A percentile compares a stretch with the other conserved stretches of the same genome.
Evolutionary conservation across 352 stramenopile species (phyloP).

Genomic region (Phytopythium kandeliae): DNA sequence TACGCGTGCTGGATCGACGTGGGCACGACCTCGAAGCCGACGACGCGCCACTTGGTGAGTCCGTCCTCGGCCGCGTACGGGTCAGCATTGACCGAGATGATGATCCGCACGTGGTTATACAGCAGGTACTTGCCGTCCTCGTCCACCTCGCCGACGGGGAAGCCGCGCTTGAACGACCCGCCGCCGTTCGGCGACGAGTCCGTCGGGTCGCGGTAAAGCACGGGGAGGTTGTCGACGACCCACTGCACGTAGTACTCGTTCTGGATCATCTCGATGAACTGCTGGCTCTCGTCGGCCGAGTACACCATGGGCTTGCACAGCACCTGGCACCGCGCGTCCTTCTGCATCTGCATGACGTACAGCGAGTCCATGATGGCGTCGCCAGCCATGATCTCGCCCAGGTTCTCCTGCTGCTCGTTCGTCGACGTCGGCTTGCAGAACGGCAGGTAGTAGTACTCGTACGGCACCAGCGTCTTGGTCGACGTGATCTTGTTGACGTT

Average conservation of each 20-base stretch:
- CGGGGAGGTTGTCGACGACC: constrained; percentile 91
- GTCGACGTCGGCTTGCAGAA: constrained; percentile 86
- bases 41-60: constrained; percentile 82
- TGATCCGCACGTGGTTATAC: constrained; percentile 98
- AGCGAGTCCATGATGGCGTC: constrained; percentile 91
- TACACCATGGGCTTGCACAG: constrained; percentile 88
- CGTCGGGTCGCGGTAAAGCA: constrained; percentile 78
- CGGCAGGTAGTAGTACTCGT: constrained; percentile 98
- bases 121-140: constrained; percentile 91
- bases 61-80: constrained; percentile 62
- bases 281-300: constrained; percentile 61
- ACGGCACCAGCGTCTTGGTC: constrained; percentile 97
- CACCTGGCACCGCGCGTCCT: constrained; percentile 84
- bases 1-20: constrained; percentile 93
- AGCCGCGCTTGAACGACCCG: constrained; percentile 85
- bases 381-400: constrained; percentile 91
- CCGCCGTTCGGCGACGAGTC: constrained; percentile 41
- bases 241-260: constrained; percentile 95
- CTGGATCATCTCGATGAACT: constrained; percentile 91
- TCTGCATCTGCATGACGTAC: constrained; percentile 88
- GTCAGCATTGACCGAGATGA: constrained; percentile 89
- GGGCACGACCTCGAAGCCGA: constrained; percentile 96
- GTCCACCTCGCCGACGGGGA: constrained; percentile 92
- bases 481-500: constrained; percentile 98
- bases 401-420: constrained; percentile 87